phyloP scores from a whole-genome alignment of 2,329 filamentous ascomycete genomes.

The Malbranchea zuffiana region DNA sequence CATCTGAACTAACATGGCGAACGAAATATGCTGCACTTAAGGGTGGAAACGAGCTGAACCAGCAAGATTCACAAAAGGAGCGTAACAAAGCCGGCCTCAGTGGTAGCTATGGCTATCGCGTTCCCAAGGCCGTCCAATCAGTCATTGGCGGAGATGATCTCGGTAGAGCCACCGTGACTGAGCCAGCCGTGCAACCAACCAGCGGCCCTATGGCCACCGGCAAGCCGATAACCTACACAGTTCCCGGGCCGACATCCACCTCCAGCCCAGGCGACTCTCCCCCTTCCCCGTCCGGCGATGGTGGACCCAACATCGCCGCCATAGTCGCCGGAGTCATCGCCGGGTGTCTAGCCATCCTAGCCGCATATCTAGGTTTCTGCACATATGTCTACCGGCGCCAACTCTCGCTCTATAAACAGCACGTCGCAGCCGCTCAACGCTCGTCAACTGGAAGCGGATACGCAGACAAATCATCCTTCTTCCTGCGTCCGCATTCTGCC shows the following conservation, averaged over 20 bases:
- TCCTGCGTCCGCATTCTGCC: constrained; percentile 13
- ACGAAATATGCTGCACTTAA: constrained; percentile 55
- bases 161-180: constrained; percentile 59
- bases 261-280: constrained; percentile 18
- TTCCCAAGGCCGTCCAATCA: constrained; percentile 52
- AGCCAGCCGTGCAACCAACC: constrained; percentile 52
- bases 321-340: constrained; percentile 53
- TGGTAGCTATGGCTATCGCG: constrained; percentile 54
- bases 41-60: constrained; percentile 41
- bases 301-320: constrained; percentile 41
- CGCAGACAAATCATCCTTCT: constrained; percentile 13
- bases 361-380: constrained; percentile 64
- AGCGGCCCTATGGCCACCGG: constrained; percentile 62
- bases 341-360: constrained; percentile 52
- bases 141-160: constrained; percentile 56
- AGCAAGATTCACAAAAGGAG: constrained; percentile 42
- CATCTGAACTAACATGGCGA: constrained; percentile 59
- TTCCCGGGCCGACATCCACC: constrained; percentile 28
- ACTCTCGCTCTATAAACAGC: constrained; percentile 57
- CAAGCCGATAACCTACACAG: constrained; percentile 56
- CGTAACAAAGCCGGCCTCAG: constrained; percentile 49
- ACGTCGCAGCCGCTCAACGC: constrained; percentile 55
- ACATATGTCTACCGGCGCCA: constrained; percentile 67
- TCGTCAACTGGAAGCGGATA: constrained; percentile 38
- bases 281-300: constrained; percentile 23